Evolutionary conservation across 768 basidiomycete species (phyloP).

Genomic region (Xerocomellus intermedius): DNA sequence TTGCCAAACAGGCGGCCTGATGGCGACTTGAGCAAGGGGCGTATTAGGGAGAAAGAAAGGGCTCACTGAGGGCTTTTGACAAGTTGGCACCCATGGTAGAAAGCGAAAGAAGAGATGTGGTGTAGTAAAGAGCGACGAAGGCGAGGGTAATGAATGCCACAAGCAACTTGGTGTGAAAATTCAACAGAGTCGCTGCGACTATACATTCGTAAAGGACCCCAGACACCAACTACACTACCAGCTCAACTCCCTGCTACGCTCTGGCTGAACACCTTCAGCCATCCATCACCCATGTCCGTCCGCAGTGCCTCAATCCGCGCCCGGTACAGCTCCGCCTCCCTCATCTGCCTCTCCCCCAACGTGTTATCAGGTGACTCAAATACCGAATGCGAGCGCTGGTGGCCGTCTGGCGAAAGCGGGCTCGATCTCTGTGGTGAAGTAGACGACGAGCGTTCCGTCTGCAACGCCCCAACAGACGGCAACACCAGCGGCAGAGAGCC

Average conservation of each 20-base stretch:
- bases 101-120: slow-evolving; percentile 9
- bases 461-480: not conserved
- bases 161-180: slow-evolving; percentile 30
- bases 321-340: slow-evolving; percentile 70
- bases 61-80: slow-evolving; percentile 76
- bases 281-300: slow-evolving; percentile 86
- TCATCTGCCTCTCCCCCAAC: slow-evolving; percentile 31
- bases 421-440: slow-evolving; percentile 20
- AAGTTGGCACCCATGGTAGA: slow-evolving; percentile 79
- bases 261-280: slow-evolving; percentile 83
- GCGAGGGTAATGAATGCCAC: slow-evolving; percentile 33
- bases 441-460: slow-evolving; percentile 9
- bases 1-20: slow-evolving; percentile 93
- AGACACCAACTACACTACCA: slow-evolving; percentile 22
- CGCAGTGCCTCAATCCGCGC: slow-evolving; percentile 78
- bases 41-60: accelerated
- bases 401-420: slow-evolving; percentile 14
- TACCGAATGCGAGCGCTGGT: slow-evolving; percentile 35
- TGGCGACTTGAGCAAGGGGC: slow-evolving; percentile 4
- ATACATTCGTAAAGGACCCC: slow-evolving; percentile 28
- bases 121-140: slow-evolving; percentile 65
- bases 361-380: slow-evolving; percentile 50
- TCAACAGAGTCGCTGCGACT: slow-evolving; percentile 16
- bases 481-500: not conserved
- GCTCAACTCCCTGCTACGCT: slow-evolving; percentile 35